Base-by-base conservation (phyloP, 148 eudicot genomes). In the Vaccinium corymbosum region DNA sequence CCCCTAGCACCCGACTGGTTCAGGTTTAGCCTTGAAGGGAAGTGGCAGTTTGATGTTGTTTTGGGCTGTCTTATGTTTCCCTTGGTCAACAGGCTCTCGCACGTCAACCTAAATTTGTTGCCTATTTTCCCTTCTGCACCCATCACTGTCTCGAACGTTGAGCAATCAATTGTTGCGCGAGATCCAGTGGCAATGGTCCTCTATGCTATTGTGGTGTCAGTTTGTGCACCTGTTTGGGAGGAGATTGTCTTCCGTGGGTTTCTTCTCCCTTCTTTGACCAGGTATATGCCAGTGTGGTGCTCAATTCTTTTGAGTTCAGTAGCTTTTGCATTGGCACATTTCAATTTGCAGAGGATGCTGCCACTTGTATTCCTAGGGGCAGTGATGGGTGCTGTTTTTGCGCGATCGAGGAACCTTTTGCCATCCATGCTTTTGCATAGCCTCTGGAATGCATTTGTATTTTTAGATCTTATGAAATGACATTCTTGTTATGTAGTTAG, bases 61-160 rank as follows among this genome's bases (percentile, higher is more conserved):
- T 89, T 94, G 46, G 97, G 97, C 38, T 94, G 97, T 88, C 93
- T 94, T 68, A 89, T 94, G 94, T 94, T 94, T 79, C 97, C 97
- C 35, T 83, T 92, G 46, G 95, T 94, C 77, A 94, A 94, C 83
- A 89, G 93, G 1, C 93, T 94, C 35, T 92, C 97, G 14, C 95
- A 92, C 72, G 83, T 94, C 87, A 94, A 94, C 88, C 88, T 93
- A 50, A 91, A 90, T 83, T 75, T 94, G 53, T 81, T 92, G 19
- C 95, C 97, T 20, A 81, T 90, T 38, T 66, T 91, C 42, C 95
- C 95, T 17, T 91, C 95, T 55, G 88, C 94, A 2, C 97, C 94
- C 0, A 88, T 91, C 79, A 90, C 91, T 17, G 87, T 91, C 71
- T 94, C 97, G 17, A 91, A 91, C 22, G 94, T 94, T 12, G 95